Base-by-base conservation (phyloP, 225 moss, liverwort and hornwort genomes). In the Rhytidiadelphus loreus region DNA sequence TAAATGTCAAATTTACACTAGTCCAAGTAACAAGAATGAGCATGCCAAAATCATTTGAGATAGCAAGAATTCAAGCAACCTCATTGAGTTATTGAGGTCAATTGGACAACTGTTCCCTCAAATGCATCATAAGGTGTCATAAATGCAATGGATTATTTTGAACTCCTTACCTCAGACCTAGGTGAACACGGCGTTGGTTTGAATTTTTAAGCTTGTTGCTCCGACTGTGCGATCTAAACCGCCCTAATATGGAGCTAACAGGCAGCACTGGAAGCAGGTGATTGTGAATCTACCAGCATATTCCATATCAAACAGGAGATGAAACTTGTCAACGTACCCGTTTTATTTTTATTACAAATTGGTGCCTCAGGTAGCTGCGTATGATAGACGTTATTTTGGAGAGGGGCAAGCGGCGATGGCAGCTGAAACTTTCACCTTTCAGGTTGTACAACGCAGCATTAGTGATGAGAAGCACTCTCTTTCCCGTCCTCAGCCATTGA, bases 391-490 rank as follows among this genome's bases (percentile, higher is more conserved):
- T 85, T 39, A 90, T 82, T 82, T 90, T 90, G 69, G 88, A 75
- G 75, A 88, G 88, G 23, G 85, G 88, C 57, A 90, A 39, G 50
- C 88, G 90, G 68, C 88, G 81, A 75, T 88, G 53, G 43, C 88
- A 90, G 9, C 17, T 33, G 44, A 88, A 90, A 33, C 60, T 58
- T 41, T 90, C 68, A 32, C 90, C 90, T 30, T 88, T 88, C 16
- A 90, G 68, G 53, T 90, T 90, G 80, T 90, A 90, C 65, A 88
- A 44, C 24, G 88, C 85, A 59, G 88, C 90, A 50, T 90, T 90
- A 5, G 90, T 88, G 66, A 90, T 90, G 68, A 90, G 87, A 64
- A 90, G 87, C 74, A 90, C 87, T 85, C 90, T 87, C 81, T 84
- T 87, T 57, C 85, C 85, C n/a, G 84, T 84, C 63, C 39, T 56